Evolutionary conservation across 306 rosid species (phyloP).

Genomic region (Senna tora): DNA sequence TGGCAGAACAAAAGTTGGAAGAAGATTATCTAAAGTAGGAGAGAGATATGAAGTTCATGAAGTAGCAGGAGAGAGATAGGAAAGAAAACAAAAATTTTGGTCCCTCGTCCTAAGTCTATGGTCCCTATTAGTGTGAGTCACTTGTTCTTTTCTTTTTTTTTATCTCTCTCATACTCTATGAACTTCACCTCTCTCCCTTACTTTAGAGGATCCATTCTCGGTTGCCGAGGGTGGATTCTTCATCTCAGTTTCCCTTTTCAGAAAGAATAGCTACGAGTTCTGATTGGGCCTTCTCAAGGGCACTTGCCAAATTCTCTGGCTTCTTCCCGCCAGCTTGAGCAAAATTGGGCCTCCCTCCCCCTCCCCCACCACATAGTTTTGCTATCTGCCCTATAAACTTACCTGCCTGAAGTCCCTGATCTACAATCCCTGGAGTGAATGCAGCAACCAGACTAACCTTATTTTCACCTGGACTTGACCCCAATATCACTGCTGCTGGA

Average conservation of each 20-base stretch:
- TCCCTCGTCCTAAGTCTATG: no score
- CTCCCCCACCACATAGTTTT: slow-evolving; percentile 93
- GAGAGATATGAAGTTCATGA: no score
- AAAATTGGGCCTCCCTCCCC: slow-evolving; percentile 94
- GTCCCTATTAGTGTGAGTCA: no score
- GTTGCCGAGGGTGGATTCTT: neutral
- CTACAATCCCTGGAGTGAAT: slow-evolving; percentile 75
- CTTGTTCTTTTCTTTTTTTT: no score
- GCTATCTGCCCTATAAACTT: slow-evolving; percentile 91
- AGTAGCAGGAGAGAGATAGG: no score
- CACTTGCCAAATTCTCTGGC: slow-evolving; percentile 76
- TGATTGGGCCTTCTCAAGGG: slow-evolving; percentile 71
- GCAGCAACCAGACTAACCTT: slow-evolving; percentile 97
- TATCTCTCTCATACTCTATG: no score
- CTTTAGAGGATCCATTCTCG: no score
- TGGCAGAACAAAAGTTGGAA: slow-evolving; percentile 28
- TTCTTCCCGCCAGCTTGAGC: slow-evolving; percentile 97
- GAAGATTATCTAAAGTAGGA: no score
- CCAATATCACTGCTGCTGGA: slow-evolving; percentile 88
- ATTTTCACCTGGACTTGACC: slow-evolving; percentile 86
- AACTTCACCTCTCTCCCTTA: no score
- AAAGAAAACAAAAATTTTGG: no score
- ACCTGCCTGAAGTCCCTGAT: slow-evolving; percentile 84
- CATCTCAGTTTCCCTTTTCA: slow-evolving; percentile 58
- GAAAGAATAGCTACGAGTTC: slow-evolving; percentile 65